phyloP scores from a whole-genome alignment of 192 early-diverging fungal species.

The Entomortierella lignicola region DNA sequence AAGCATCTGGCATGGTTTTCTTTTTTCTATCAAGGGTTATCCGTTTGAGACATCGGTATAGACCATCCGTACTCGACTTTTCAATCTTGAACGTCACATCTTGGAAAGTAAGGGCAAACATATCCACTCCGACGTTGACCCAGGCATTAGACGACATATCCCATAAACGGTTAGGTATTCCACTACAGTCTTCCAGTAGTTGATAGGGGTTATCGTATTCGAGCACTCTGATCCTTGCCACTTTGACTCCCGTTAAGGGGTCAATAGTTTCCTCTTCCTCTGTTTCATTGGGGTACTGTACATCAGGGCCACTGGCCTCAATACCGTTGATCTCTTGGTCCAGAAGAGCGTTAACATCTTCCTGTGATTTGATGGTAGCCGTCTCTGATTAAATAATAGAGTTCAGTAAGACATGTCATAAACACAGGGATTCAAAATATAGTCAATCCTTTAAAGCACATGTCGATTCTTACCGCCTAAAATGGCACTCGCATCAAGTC shows the following conservation, averaged over 20 bases:
- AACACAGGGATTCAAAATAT: too few relatives aligned
- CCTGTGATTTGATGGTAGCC: neutral
- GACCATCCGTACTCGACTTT: constrained; percentile 19
- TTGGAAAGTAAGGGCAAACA: constrained; percentile 46
- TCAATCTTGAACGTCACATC: constrained; percentile 36
- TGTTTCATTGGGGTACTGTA: constrained; percentile 9
- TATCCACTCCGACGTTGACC: constrained; percentile 56
- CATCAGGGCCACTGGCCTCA: constrained; percentile 10
- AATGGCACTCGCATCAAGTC: constrained; percentile 70
- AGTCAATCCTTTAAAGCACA: too few relatives aligned
- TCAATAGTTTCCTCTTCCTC: constrained; percentile 14
- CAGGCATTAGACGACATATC: constrained; percentile 52
- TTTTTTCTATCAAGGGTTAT: constrained; percentile 15
- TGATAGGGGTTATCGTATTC: constrained; percentile 66
- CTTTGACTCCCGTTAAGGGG: constrained; percentile 11
- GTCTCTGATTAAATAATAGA: neutral
- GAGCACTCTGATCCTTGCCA: constrained; percentile 52
- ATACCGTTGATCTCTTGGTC: constrained; percentile 35
- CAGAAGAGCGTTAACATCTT: constrained; percentile 12
- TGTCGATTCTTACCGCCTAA: constrained; percentile 59
- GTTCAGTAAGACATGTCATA: too few relatives aligned
- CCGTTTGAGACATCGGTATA: constrained; percentile 43
- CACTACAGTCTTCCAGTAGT: constrained; percentile 54
- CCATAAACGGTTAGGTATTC: constrained; percentile 16
- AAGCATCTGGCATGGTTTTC: neutral